A percentile compares a stretch with the other conserved stretches of the same genome.
Evolutionary conservation across 2,329 filamentous ascomycete species (phyloP).

Genomic region (Penicillium sp.): DNA sequence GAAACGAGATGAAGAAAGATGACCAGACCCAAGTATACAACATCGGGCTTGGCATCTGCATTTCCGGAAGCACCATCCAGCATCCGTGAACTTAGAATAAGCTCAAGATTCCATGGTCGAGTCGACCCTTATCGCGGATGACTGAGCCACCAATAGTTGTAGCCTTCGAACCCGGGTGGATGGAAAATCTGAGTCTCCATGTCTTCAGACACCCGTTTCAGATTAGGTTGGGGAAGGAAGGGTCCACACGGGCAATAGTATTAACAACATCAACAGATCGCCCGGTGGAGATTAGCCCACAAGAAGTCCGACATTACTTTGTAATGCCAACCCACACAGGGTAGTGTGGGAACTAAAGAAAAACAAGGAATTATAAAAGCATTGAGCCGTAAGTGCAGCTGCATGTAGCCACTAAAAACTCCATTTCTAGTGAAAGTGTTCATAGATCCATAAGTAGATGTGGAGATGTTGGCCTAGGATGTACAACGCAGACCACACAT

Average conservation of each 20-base stretch:
- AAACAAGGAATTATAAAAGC: not conserved
- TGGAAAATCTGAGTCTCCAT: not conserved
- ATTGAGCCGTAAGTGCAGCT: not conserved
- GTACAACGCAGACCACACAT: not conserved
- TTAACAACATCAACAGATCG: not conserved
- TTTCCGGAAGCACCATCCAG: not conserved
- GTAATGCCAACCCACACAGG: not conserved
- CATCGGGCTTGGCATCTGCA: not conserved
- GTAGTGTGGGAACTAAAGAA: not conserved
- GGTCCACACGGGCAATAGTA: not conserved
- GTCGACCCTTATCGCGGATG: conserved; percentile 3
- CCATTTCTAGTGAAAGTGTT: not conserved
- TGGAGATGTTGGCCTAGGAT: not conserved
- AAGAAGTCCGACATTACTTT: not conserved
- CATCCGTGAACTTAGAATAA: conserved; percentile 16
- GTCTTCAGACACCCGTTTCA: not conserved
- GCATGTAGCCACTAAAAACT: not conserved
- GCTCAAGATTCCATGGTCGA: conserved; percentile 24
- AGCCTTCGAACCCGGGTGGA: not conserved
- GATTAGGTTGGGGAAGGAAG: conserved; percentile 5
- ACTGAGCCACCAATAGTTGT: not conserved
- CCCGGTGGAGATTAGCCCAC: conserved; percentile 1
- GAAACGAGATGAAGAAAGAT: not conserved
- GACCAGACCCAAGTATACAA: not conserved
- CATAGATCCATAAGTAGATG: not conserved